Evolutionary conservation across 176 grass and related monocot genomes (phyloP).

Genomic region (Rhynchospora breviuscula): DNA sequence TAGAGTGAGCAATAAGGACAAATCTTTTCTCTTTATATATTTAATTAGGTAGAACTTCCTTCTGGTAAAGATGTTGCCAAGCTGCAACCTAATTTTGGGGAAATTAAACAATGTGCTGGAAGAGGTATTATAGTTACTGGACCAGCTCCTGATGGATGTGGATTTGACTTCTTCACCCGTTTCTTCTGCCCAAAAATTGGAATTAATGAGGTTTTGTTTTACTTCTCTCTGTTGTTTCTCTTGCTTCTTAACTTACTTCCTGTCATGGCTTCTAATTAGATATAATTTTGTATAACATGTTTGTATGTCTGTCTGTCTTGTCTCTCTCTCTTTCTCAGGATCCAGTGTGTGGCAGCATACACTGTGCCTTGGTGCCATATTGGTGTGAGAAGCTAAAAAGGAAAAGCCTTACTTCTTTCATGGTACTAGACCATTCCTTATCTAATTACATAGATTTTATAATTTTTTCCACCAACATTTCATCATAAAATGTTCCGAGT

Average conservation of each 20-base stretch:
- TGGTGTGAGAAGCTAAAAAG: background rate
- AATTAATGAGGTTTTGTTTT: background rate
- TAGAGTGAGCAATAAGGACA: no score
- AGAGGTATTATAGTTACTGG: slow-evolving; percentile 47
- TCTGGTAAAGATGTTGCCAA: slow-evolving; percentile 48
- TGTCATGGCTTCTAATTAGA: background rate
- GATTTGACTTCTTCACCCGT: slow-evolving; percentile 55
- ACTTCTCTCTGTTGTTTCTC: background rate
- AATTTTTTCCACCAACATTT: background rate
- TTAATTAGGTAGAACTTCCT: slow-evolving; percentile 53
- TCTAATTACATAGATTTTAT: background rate
- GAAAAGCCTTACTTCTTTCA: background rate
- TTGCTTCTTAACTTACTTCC: background rate
- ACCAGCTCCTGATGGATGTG: slow-evolving; percentile 43
- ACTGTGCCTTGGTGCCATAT: background rate
- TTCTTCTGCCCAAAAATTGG: slow-evolving; percentile 27
- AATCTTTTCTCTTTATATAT: no score
- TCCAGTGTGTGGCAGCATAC: background rate
- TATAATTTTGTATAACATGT: background rate
- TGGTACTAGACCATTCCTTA: background rate
- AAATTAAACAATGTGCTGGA: slow-evolving; percentile 35
- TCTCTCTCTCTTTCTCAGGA: background rate
- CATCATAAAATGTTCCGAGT: background rate
- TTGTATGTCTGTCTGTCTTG: no score
- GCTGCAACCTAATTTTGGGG: slow-evolving; percentile 40